These are phyloP conservation scores for Neurospora sp. DNA, from an alignment of 495 filamentous ascomycete species.

Conservation along the genomic window DNA sequence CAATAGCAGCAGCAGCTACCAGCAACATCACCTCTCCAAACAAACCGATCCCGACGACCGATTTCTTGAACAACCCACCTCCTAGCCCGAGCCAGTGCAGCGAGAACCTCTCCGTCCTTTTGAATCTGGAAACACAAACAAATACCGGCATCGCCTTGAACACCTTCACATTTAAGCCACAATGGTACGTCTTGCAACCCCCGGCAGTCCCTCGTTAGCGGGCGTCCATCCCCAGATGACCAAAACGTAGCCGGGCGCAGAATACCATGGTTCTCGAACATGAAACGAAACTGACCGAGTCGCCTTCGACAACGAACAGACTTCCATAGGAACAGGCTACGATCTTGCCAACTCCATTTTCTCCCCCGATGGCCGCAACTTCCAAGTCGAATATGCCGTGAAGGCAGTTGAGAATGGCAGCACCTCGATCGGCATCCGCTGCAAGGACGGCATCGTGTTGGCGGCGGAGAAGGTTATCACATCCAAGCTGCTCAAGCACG, in stretches of 20 bases:
- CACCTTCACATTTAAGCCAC: conserved; percentile 5
- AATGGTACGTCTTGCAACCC: conserved; percentile 10
- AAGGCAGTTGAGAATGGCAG: conserved; percentile 99
- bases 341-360: conserved; percentile 99
- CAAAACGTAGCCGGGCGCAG: neutral
- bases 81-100: neutral
- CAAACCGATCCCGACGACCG: conserved; percentile 1
- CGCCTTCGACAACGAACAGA: conserved; percentile 41
- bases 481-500: conserved; percentile 87
- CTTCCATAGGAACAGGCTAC: conserved; percentile 98
- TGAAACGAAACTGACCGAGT: conserved; percentile 1
- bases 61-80: neutral
- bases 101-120: neutral
- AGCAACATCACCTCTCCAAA: conserved; percentile 1
- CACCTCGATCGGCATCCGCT: conserved; percentile 91
- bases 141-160: neutral
- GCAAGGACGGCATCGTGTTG: conserved; percentile 93
- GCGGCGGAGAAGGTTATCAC: conserved; percentile 93
- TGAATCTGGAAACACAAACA: neutral
- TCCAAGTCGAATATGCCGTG: conserved; percentile 97
- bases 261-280: neutral
- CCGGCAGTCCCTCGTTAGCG: neutral
- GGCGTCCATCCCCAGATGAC: neutral
- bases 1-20: neutral
- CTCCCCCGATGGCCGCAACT: conserved; percentile 96